phyloP scores from a whole-genome alignment of 805 yeast genomes.

The Yamadazyma endophytica region DNA sequence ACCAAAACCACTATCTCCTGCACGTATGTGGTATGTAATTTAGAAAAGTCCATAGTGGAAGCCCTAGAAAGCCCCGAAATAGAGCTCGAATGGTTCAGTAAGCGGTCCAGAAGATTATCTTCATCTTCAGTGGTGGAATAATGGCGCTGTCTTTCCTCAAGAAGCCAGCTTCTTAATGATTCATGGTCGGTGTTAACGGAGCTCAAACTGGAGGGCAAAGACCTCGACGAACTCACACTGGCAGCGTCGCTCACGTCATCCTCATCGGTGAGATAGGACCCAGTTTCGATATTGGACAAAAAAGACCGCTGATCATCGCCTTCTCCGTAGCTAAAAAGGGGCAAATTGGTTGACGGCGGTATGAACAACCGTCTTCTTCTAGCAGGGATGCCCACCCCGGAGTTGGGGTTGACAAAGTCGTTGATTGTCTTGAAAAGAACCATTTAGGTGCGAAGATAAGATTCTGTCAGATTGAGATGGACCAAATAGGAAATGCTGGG shows the following conservation, averaged over 20 bases:
- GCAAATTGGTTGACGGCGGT: slow-evolving; percentile 42
- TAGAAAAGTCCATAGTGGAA: slow-evolving; percentile 22
- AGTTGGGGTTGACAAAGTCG: slow-evolving; percentile 37
- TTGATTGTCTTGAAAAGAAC: slow-evolving; percentile 38
- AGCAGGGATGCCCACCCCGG: slow-evolving; percentile 25
- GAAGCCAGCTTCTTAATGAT: slow-evolving; percentile 28
- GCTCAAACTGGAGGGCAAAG: slow-evolving; percentile 36
- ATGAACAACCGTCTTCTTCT: slow-evolving; percentile 38
- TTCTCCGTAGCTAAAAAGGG: slow-evolving; percentile 38
- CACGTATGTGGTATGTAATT: slow-evolving; percentile 21
- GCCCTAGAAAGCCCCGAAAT: slow-evolving; percentile 12
- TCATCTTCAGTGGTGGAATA: slow-evolving; percentile 19
- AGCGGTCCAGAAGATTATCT: slow-evolving; percentile 10
- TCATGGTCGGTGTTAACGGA: slow-evolving; percentile 37
- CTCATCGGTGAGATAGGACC: slow-evolving; percentile 24
- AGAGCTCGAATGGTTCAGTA: slow-evolving; percentile 9
- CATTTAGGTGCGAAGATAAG: too few relatives aligned
- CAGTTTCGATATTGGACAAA: slow-evolving; percentile 34
- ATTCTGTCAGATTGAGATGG: too few relatives aligned
- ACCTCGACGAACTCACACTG: slow-evolving; percentile 37
- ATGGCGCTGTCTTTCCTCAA: slow-evolving; percentile 38
- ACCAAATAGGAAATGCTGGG: too few relatives aligned
- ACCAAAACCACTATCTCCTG: slow-evolving; percentile 24
- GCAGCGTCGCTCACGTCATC: slow-evolving; percentile 35
- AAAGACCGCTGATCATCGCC: slow-evolving; percentile 44